Evolutionary conservation across 164 flowering plant genomes (phyloP).

Genomic region (Magnolia officinalis): DNA sequence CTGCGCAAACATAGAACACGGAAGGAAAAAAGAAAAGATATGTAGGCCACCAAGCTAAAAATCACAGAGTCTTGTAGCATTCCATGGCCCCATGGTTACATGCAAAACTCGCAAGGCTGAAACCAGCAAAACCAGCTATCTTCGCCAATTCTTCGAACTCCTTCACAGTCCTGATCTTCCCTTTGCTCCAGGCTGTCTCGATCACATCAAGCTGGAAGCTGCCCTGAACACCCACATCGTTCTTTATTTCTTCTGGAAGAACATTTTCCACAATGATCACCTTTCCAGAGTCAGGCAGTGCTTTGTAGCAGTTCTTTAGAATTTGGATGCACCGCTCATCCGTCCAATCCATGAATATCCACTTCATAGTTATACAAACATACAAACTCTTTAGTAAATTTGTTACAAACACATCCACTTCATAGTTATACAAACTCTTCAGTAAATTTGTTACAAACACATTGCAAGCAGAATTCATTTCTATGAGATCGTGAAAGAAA

Average conservation of each 20-base stretch:
- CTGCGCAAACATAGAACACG: too few species aligned
- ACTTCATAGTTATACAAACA: background rate
- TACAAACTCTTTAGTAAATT: too few species aligned
- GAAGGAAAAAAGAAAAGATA: too few species aligned
- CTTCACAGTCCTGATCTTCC: background rate
- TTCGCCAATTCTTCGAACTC: background rate
- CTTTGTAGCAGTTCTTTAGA: background rate
- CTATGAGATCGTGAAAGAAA: too few species aligned
- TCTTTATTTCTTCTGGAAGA: too few species aligned
- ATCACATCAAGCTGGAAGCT: background rate
- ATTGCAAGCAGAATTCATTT: too few species aligned
- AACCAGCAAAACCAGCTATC: background rate
- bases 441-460: too few species aligned
- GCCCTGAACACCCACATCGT: background rate
- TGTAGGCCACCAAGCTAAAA: too few species aligned
- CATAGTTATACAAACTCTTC: too few species aligned
- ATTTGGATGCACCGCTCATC: background rate
- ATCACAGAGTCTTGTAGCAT: background rate
- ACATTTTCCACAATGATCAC: background rate
- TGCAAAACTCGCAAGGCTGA: background rate
- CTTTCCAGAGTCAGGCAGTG: background rate
- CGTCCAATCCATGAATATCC: background rate
- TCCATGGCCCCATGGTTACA: background rate
- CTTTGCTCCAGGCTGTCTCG: background rate
- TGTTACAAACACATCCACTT: too few species aligned